Conservation (phyloP, 331 rosid species). For the Cydonia oblonga region DNA sequence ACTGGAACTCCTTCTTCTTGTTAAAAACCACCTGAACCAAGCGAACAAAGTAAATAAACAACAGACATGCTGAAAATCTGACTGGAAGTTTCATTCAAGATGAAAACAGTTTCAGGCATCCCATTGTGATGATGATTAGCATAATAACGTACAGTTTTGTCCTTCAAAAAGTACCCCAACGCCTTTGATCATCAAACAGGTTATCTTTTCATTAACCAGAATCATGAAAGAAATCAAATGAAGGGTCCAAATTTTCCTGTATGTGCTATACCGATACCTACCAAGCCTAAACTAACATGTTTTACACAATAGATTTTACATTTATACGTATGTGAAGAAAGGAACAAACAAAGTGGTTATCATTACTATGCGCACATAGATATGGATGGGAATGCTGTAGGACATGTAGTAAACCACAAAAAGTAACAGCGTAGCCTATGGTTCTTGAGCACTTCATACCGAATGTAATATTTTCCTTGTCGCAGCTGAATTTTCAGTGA, state of each 20-base stretch:
- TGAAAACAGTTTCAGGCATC: background rate
- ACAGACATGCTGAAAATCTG: background rate
- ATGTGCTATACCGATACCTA: background rate
- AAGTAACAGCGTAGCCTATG: background rate
- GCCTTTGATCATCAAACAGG: background rate
- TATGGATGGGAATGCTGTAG: background rate
- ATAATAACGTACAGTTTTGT: background rate
- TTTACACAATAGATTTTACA: background rate
- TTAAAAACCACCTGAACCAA: conserved; percentile 70
- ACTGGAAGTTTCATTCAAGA: background rate
- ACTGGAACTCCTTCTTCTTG: conserved; percentile 67
- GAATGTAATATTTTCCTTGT: conserved; percentile 67
- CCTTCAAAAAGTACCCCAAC: background rate
- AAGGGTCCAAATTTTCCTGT: background rate
- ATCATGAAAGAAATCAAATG: background rate
- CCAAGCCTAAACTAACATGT: background rate
- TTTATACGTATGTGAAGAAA: background rate
- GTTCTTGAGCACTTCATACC: conserved; percentile 33
- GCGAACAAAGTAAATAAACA: conserved; percentile 1
- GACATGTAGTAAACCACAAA: background rate
- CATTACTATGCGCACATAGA: background rate
- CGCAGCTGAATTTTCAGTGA: conserved; percentile 73
- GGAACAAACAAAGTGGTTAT: too few species aligned
- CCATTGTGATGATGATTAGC: background rate
- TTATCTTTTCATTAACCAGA: background rate